Percentiles rank a stretch among this genome's conserved stretches.
Evolutionary conservation across 2,329 filamentous ascomycete genomes (phyloP).

Genomic region (Rosellinia necatrix): DNA sequence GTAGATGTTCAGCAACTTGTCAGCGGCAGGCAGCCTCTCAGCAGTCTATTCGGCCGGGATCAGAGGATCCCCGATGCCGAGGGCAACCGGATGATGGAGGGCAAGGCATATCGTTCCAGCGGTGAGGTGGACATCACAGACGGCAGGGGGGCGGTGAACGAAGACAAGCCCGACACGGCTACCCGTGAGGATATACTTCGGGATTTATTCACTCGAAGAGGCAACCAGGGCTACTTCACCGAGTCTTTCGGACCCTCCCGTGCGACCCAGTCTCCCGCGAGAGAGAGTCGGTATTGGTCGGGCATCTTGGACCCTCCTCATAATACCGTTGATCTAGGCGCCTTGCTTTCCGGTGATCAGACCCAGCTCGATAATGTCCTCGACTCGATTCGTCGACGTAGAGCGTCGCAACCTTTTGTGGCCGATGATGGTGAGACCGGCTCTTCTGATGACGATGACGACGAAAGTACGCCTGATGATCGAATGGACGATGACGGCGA

Average conservation of each 20-base stretch:
- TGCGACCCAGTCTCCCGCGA: constrained; percentile 32
- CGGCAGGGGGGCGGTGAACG: constrained; percentile 61
- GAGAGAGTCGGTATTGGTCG: constrained; percentile 38
- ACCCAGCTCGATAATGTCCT: constrained; percentile 41
- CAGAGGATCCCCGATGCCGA: constrained; percentile 69
- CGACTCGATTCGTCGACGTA: constrained; percentile 38
- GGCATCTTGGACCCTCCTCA: constrained; percentile 41
- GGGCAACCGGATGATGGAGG: constrained; percentile 63
- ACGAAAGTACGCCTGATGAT: constrained; percentile 32
- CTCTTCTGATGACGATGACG: constrained; percentile 38
- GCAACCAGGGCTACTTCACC: constrained; percentile 41
- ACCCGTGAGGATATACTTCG: constrained; percentile 65
- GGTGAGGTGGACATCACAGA: constrained; percentile 69
- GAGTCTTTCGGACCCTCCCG: constrained; percentile 41
- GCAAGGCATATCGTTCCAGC: constrained; percentile 65
- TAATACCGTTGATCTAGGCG: constrained; percentile 38
- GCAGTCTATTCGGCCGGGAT: constrained; percentile 74
- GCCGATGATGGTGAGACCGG: constrained; percentile 31
- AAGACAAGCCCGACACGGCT: constrained; percentile 64
- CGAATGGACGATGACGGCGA: constrained; percentile 31
- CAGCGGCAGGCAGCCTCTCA: constrained; percentile 74
- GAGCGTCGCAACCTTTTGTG: constrained; percentile 24
- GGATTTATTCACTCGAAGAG: constrained; percentile 50
- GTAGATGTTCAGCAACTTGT: constrained; percentile 78
- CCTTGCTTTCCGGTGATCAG: constrained; percentile 38